phyloP scores from a whole-genome alignment of 2,329 filamentous ascomycete genomes.

The Aschersonia sp. region DNA sequence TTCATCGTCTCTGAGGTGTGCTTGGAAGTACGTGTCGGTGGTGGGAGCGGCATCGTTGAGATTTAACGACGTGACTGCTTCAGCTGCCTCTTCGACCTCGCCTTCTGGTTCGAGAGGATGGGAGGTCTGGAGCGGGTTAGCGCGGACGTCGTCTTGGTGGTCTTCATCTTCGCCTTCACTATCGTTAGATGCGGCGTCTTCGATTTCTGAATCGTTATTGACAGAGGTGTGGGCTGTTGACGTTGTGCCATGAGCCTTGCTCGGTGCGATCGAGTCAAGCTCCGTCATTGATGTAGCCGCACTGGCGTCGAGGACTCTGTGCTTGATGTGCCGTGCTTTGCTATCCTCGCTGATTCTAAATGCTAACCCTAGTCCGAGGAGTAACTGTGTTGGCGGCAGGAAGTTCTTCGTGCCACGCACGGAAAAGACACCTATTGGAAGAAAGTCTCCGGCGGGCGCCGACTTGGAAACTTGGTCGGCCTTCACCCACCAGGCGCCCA shows the following conservation, averaged over 20 bases:
- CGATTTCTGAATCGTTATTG: constrained; percentile 9
- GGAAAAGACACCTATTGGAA: constrained; percentile 66
- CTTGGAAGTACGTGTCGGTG: not conserved
- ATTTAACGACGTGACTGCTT: constrained; percentile 11
- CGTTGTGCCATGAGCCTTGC: constrained; percentile 3
- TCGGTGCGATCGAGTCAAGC: constrained; percentile 6
- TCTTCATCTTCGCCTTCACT: constrained; percentile 9
- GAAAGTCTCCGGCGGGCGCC: constrained; percentile 62
- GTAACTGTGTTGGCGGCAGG: constrained; percentile 70
- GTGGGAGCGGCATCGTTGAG: constrained; percentile 5
- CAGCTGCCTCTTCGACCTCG: constrained; percentile 11
- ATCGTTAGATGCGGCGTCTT: constrained; percentile 14
- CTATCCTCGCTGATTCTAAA: constrained; percentile 86
- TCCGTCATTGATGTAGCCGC: constrained; percentile 4
- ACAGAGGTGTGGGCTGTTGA: constrained; percentile 12
- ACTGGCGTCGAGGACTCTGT: constrained; percentile 25
- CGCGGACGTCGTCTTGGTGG: constrained; percentile 14
- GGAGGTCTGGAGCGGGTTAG: constrained; percentile 22
- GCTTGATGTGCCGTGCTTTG: constrained; percentile 64
- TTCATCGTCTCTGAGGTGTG: constrained; percentile 3
- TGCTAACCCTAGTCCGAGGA: constrained; percentile 77
- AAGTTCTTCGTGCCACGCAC: constrained; percentile 83
- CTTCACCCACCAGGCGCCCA: constrained; percentile 93
- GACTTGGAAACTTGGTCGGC: constrained; percentile 85
- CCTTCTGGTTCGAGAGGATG: constrained; percentile 10